Evolutionary conservation across 2,329 filamentous ascomycete species (phyloP), one percentile per base, ranked within the genome.

Genomic region (Mariannaea elegans): DNA sequence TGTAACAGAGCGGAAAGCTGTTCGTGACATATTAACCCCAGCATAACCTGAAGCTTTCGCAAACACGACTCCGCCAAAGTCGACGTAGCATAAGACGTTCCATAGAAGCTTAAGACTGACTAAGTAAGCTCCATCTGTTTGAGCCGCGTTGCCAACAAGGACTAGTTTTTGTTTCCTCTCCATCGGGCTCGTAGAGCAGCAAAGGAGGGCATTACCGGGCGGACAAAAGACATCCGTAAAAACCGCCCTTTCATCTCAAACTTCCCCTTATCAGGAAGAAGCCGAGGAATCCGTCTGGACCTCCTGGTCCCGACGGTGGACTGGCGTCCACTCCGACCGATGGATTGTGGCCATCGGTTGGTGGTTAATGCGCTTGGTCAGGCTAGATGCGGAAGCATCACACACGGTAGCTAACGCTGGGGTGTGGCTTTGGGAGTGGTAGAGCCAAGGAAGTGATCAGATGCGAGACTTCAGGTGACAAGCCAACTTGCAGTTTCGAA

Each of bases 201-300:
- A 73, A 75, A 77, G 86, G 86, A 89, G 87, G 90, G 90, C 88
- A 78, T 81, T 80, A 73, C 72, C 81, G 82, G 88, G 84, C 92
- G 92, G 85, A 90, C 92, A 97, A 97, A 97, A 87, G 79, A 94
- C 92, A 89, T 96, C 92, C 84, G 83, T 84, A 97, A 97, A 97
- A 97, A 87, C 87, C 92, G 92, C 87, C 81, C 81, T 85, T 46
- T 86, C 84, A 73, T 88, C 86, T 84, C 81, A 66, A 64, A 56
- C 61, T 57, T 59, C 53, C 69, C 21, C 71, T 72, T 86, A 83
- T 77, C 39, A 70, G 72, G 68, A 67, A 69, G 66, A 66, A 56
- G 64, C 61, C 67, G 84, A 87, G 87, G 86, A 68, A 78, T 71
- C 62, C 73, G 67, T 70, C 70, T 64, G 68, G 61, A 65, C 64